These are phyloP conservation scores for Malassezia restricta DNA, from an alignment of 1,284 basidiomycete species.

Conservation along the genomic window DNA sequence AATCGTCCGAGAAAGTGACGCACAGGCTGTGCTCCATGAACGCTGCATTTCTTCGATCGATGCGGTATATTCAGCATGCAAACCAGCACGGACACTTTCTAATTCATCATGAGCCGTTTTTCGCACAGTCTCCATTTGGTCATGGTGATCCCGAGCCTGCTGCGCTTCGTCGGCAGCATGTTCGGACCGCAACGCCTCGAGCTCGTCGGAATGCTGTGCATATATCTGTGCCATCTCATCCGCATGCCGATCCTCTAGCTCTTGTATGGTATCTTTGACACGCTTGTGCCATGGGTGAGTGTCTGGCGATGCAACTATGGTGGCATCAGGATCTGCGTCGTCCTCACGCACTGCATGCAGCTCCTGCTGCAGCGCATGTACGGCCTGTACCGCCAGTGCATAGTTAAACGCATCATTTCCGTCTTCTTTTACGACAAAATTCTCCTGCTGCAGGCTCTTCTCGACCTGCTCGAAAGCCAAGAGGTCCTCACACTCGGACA, in stretches of 20 bases:
- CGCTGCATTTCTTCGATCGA: background rate
- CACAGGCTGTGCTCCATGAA: background rate
- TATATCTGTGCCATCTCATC: background rate
- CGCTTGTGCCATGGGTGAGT: background rate
- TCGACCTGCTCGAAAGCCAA: constrained; percentile 9
- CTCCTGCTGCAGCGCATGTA: background rate
- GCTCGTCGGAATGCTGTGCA: background rate
- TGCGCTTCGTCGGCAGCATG: background rate
- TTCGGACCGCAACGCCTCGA: background rate
- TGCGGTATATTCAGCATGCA: background rate
- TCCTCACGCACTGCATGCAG: background rate
- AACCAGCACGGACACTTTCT: background rate
- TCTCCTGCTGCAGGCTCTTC: background rate
- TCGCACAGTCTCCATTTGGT: background rate
- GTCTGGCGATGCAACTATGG: background rate
- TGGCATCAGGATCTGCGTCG: constrained; percentile 4
- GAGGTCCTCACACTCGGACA: constrained; percentile 11
- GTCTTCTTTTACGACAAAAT: background rate
- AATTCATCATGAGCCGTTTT: background rate
- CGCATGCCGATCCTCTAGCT: background rate
- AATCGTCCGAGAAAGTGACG: background rate
- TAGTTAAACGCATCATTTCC: constrained; percentile 10
- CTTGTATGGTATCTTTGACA: background rate
- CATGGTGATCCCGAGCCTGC: background rate
- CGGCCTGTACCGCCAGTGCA: constrained; percentile 10